Evolutionary conservation across 345 rosid species (phyloP).

Genomic region (Acer yangbiense): DNA sequence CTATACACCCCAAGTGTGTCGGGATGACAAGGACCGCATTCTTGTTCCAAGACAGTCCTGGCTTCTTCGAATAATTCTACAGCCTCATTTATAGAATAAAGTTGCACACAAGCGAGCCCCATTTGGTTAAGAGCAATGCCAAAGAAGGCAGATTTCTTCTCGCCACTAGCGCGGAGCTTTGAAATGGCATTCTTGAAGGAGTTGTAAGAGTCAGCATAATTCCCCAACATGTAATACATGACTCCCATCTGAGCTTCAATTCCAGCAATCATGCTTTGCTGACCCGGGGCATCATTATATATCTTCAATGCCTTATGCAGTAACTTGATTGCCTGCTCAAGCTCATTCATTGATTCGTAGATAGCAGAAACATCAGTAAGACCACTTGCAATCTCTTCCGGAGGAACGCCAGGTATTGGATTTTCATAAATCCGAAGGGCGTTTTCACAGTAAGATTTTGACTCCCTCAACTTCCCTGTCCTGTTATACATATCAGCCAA

Average conservation of each 20-base stretch:
- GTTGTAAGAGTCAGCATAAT: slow-evolving; percentile 71
- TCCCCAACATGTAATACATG: slow-evolving; percentile 81
- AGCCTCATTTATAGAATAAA: slow-evolving; percentile 68
- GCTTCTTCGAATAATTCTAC: slow-evolving; percentile 87
- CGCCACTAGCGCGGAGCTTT: slow-evolving; percentile 71
- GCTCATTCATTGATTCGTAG: slow-evolving; percentile 86
- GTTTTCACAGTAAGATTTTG: slow-evolving; percentile 82
- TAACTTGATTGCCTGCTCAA: slow-evolving; percentile 69
- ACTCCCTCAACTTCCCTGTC: slow-evolving; percentile 78
- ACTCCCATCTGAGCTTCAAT: slow-evolving; percentile 98
- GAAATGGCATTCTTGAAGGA: slow-evolving; percentile 61
- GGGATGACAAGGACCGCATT: slow-evolving; percentile 78
- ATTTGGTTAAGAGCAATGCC: slow-evolving; percentile 92
- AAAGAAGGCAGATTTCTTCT: slow-evolving; percentile 80
- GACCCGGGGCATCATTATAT: slow-evolving; percentile 69
- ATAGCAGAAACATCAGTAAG: slow-evolving; percentile 80
- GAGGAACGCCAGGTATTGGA: slow-evolving; percentile 56
- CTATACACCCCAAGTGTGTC: slow-evolving; percentile 91
- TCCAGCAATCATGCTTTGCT: slow-evolving; percentile 75
- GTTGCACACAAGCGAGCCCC: slow-evolving; percentile 92
- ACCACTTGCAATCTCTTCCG: slow-evolving; percentile 86
- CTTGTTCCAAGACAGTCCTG: slow-evolving; percentile 68
- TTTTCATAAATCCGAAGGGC: slow-evolving; percentile 83
- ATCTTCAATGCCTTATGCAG: slow-evolving; percentile 76
- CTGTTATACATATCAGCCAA: slow-evolving; percentile 84